These are phyloP conservation scores for Acacia melanoxylon DNA, from an alignment of 306 rosid species.

Conservation along the genomic window DNA sequence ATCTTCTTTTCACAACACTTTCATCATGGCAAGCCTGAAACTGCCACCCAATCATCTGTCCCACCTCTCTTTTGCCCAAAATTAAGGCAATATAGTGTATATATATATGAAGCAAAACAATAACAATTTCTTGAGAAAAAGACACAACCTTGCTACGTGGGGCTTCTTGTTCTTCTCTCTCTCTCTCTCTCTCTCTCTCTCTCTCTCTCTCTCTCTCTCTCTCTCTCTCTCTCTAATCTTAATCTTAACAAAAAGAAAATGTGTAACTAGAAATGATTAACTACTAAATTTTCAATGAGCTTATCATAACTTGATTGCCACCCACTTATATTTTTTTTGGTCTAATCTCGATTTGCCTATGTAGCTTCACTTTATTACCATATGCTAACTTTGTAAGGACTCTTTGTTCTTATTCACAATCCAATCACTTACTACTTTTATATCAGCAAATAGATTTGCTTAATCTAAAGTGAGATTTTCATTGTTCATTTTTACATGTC, in stretches of 20 bases:
- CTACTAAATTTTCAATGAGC: conserved; percentile 52
- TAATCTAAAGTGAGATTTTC: conserved; percentile 29
- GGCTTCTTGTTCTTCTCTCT: conserved; percentile 16
- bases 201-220: conserved; percentile 25
- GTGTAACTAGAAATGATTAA: conserved; percentile 40
- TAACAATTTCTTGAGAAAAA: background rate
- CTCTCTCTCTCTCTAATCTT: conserved; percentile 29
- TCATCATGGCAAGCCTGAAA: conserved; percentile 47
- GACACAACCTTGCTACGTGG: conserved; percentile 27
- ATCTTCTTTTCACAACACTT: conserved; percentile 48
- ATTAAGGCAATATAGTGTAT: background rate
- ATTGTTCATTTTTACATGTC: conserved; percentile 2
- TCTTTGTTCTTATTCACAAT: conserved; percentile 26
- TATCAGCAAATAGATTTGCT: conserved; percentile 28
- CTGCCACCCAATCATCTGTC: conserved; percentile 54
- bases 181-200: conserved; percentile 32
- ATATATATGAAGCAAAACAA: conserved; percentile 9
- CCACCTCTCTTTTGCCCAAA: conserved; percentile 36
- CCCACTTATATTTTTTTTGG: conserved; percentile 26
- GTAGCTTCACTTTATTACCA: conserved; percentile 25
- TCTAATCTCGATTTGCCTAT: conserved; percentile 33
- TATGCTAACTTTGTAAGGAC: conserved; percentile 11
- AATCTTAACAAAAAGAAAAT: conserved; percentile 47
- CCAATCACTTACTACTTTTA: background rate
- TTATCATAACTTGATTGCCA: conserved; percentile 41